phyloP scores from a whole-genome alignment of 108 stramenopile species.

The Discostella stelligeroides region DNA sequence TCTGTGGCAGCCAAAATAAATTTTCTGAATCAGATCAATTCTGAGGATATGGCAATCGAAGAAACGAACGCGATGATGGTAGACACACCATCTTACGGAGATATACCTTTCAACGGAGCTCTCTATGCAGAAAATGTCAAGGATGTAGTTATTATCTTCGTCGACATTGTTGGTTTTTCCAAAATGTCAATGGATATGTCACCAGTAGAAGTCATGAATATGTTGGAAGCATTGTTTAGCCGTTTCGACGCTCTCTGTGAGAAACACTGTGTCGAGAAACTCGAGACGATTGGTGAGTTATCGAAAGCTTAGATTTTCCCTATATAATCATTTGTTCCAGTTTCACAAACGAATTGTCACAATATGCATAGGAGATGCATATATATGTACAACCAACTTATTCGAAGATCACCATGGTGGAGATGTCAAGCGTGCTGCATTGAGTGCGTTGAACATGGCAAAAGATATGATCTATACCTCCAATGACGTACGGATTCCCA shows the following conservation, averaged over 20 bases:
- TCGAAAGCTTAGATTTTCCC: background rate
- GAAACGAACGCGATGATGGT: conserved; percentile 10
- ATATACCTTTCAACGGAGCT: conserved; percentile 10
- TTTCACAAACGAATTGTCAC: background rate
- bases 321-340: background rate
- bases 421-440: conserved; percentile 22
- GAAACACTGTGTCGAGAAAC: conserved; percentile 31
- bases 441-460: conserved; percentile 28
- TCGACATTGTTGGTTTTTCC: conserved; percentile 42
- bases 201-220: conserved; percentile 44
- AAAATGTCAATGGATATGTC: conserved; percentile 15
- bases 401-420: conserved; percentile 11
- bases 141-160: conserved; percentile 35
- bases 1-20: background rate
- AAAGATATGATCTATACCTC: conserved; percentile 25
- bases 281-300: conserved; percentile 36
- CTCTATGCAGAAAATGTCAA: conserved; percentile 42
- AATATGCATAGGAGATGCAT: conserved; percentile 27
- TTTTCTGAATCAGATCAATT: conserved; percentile 21
- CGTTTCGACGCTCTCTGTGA: conserved; percentile 38
- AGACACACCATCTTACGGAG: background rate
- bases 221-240: conserved; percentile 29
- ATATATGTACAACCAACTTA: conserved; percentile 27
- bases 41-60: background rate
- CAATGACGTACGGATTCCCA: conserved; percentile 11